These are phyloP conservation scores for Nigrograna mackinnonii DNA, from an alignment of 2,329 filamentous ascomycete species.

Conservation along the genomic window DNA sequence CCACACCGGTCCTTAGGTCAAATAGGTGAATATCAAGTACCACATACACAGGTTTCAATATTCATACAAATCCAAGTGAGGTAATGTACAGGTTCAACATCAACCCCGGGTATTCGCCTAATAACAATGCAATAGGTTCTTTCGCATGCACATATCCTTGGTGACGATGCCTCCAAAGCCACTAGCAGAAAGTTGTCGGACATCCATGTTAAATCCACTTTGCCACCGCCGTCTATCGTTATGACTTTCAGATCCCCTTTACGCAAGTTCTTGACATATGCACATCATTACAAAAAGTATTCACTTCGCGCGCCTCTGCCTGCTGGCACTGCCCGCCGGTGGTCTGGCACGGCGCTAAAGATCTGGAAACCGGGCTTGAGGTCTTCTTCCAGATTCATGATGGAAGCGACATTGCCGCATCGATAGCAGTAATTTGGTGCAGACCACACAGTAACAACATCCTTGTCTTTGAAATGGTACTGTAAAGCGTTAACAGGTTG, in stretches of 20 bases:
- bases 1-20: too few relatives aligned
- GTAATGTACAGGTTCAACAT: slow-evolving; percentile 9
- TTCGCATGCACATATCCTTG: slow-evolving; percentile 9
- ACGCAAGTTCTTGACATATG: slow-evolving; percentile 14
- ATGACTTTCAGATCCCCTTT: slow-evolving; percentile 14
- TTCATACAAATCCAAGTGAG: slow-evolving; percentile 14
- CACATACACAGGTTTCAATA: too few relatives aligned
- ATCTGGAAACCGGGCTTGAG: slow-evolving; percentile 91
- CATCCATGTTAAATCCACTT: neutral
- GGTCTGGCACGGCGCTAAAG: slow-evolving; percentile 86
- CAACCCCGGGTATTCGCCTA: slow-evolving; percentile 18
- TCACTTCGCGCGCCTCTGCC: slow-evolving; percentile 56
- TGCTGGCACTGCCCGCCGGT: slow-evolving; percentile 77
- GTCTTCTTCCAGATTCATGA: slow-evolving; percentile 87
- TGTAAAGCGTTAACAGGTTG: slow-evolving; percentile 38
- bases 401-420: slow-evolving; percentile 85
- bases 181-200: slow-evolving; percentile 2
- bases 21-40: too few relatives aligned
- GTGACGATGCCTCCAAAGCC: slow-evolving; percentile 2
- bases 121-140: slow-evolving; percentile 17
- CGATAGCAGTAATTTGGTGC: slow-evolving; percentile 97
- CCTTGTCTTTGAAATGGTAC: slow-evolving; percentile 94
- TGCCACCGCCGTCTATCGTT: slow-evolving; percentile 14
- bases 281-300: slow-evolving; percentile 51
- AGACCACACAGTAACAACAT: slow-evolving; percentile 86